Conservation (phyloP, 2,329 filamentous ascomycete genomes). For the Fusarium equiseti region DNA sequence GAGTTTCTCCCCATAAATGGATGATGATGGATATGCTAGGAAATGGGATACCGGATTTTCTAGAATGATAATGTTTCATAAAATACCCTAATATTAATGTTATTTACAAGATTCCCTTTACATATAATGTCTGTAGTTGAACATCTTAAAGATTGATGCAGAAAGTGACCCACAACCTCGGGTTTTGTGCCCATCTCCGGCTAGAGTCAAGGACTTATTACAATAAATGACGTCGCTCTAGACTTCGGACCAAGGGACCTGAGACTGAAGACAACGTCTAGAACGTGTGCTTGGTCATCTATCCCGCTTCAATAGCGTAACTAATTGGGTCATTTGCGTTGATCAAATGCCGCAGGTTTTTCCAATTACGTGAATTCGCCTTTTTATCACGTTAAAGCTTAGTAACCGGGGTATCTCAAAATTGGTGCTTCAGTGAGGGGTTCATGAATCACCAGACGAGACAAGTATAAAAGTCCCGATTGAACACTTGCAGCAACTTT, state of each 20-base stretch:
- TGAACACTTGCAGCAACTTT: no score
- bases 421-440: neutral
- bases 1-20: neutral
- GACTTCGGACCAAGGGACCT: conserved; percentile 20
- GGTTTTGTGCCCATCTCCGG: neutral
- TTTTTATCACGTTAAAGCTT: neutral
- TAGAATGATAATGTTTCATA: conserved; percentile 2
- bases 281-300: neutral
- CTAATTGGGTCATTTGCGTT: neutral
- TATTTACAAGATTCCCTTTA: neutral
- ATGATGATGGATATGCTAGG: neutral
- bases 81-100: conserved; percentile 2
- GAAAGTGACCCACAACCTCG: neutral
- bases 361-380: conserved; percentile 8
- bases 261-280: neutral
- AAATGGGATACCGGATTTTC: conserved; percentile 3
- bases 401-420: conserved; percentile 9
- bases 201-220: neutral
- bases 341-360: neutral
- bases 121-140: neutral
- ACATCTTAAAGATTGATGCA: neutral
- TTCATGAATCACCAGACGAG: neutral
- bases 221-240: neutral
- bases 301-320: neutral
- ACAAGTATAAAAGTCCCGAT: neutral